These are phyloP conservation scores for Mycena haematopus DNA, from an alignment of 768 basidiomycete genomes.

Conservation along the genomic window DNA sequence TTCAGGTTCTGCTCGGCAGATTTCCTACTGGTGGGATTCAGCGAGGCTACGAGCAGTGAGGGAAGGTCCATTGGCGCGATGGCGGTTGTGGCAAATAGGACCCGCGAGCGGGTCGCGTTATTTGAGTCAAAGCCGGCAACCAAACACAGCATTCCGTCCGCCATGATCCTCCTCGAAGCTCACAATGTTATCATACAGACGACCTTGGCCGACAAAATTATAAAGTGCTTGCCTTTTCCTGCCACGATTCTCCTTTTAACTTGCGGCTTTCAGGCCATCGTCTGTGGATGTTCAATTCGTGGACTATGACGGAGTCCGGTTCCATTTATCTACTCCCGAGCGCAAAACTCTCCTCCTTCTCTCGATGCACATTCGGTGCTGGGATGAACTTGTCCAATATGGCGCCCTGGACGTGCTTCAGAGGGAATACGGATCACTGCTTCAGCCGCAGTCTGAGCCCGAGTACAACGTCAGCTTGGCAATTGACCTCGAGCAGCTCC, in stretches of 20 bases:
- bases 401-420: constrained; percentile 82
- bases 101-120: constrained; percentile 27
- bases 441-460: constrained; percentile 73
- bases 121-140: not conserved
- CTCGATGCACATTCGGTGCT: constrained; percentile 98
- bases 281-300: constrained; percentile 96
- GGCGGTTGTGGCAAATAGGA: not conserved
- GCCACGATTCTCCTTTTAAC: constrained; percentile 16
- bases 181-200: constrained; percentile 94
- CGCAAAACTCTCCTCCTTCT: constrained; percentile 83
- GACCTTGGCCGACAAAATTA: constrained; percentile 84
- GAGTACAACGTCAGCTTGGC: constrained; percentile 90
- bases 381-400: constrained; percentile 89
- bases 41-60: constrained; percentile 72
- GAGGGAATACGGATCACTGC: constrained; percentile 81
- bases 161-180: constrained; percentile 55
- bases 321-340: constrained; percentile 88
- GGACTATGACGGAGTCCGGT: constrained; percentile 96
- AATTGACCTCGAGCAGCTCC: constrained; percentile 88
- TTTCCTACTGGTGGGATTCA: constrained; percentile 73
- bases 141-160: not conserved
- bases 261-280: constrained; percentile 66
- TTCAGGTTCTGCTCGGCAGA: constrained; percentile 82
- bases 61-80: constrained; percentile 64
- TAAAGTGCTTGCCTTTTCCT: constrained; percentile 61